Conservation (phyloP, 2,329 filamentous ascomycete species). For the Ceratocystis destructans region DNA sequence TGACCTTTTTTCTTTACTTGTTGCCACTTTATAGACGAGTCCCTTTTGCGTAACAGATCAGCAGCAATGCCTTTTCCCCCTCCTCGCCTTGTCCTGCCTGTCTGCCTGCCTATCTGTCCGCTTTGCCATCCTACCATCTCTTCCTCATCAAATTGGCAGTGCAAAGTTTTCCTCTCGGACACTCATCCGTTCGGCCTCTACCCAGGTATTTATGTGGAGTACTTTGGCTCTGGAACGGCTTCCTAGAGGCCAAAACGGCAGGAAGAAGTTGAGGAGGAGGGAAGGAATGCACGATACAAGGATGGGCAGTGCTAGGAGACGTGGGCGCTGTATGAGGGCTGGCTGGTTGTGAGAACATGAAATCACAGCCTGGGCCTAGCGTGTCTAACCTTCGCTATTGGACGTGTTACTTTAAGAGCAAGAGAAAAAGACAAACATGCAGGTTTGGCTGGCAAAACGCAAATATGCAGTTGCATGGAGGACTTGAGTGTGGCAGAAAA, state of each 20-base stretch:
- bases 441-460: background rate
- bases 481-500: background rate
- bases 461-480: background rate
- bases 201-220: background rate
- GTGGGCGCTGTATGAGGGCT: too few relatives aligned
- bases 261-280: background rate
- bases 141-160: background rate
- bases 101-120: too few relatives aligned
- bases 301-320: background rate
- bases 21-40: background rate
- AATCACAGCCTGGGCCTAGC: background rate
- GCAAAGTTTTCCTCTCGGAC: background rate
- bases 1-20: background rate
- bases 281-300: background rate
- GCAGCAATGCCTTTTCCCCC: background rate
- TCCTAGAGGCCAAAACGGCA: constrained; percentile 3
- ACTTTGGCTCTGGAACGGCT: background rate
- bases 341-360: background rate
- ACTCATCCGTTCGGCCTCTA: background rate
- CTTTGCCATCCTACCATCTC: too few relatives aligned
- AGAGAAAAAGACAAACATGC: too few relatives aligned
- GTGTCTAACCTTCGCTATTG: too few relatives aligned
- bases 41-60: constrained; percentile 3
- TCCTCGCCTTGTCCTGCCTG: background rate
- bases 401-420: too few relatives aligned